Evolutionary conservation across 139 green algal genomes (phyloP), one percentile per base, ranked within the genome.

Genomic region (Haematococcus sp.): DNA sequence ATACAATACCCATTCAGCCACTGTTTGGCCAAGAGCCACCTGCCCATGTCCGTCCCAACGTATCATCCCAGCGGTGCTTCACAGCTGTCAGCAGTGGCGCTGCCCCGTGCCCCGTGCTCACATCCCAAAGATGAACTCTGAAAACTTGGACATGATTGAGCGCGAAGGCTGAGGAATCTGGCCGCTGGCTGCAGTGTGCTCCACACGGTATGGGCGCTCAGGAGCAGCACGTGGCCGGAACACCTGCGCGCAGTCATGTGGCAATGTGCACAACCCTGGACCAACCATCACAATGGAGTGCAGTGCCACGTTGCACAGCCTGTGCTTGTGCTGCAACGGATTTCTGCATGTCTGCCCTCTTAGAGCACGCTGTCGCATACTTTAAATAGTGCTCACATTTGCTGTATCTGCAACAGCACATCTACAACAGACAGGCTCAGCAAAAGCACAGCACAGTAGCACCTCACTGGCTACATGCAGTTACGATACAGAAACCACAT

Each of bases 151-250:
- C 25, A 76, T 9, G 17, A 83, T 23, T 7, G 68, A 73, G 1
- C 75, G 35, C 11, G 63, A 74, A 2, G 71, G 80, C 63, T 83
- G 80, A n/a, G 83, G 83, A 35, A 89, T 59, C 31, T 63, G 72
- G 67, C 80, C 67, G 31, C 46, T 71, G 30, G 51, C 55, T 3
- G 20, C 40, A 2, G 49, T 25, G 20, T 66, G 30, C 35, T 86
- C 76, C 15, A 89, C 67, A 15, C 74, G 74, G 70, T 89, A 89
- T 13, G 84, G 78, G 58, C 84, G 68, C 64, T 83, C 71, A 17
- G 73, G 63, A 13, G 71, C 59, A 30, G 35, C 49, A 59, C 54
- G 58, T 2, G 78, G 73, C 22, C 69, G 25, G 19, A 56, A 51
- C 1, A 63, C 61, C 65, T 56, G 61, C 60, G 54, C 52, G 23